A percentile compares a stretch with the other conserved stretches of the same genome.
These are phyloP conservation scores for Carex scoparia DNA, from an alignment of 176 grass and related monocot species.

Conservation along the genomic window DNA sequence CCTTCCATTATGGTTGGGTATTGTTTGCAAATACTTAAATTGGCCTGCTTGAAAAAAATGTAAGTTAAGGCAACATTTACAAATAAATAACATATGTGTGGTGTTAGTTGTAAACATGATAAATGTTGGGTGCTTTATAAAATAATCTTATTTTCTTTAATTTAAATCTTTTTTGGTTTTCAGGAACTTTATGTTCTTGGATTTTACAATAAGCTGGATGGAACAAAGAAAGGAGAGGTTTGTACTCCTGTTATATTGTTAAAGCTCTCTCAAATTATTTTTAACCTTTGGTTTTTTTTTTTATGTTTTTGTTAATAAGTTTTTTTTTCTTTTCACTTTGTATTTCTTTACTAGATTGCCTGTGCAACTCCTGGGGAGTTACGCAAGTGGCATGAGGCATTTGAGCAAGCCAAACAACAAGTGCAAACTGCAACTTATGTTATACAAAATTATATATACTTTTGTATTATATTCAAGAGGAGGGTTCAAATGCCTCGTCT, in stretches of 20 bases:
- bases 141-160: constrained; percentile 7
- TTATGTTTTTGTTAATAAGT: neutral
- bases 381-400: constrained; percentile 81
- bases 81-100: neutral
- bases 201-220: constrained; percentile 66
- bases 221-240: constrained; percentile 96
- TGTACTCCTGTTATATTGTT: constrained; percentile 8
- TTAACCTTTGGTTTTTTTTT: neutral
- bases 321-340: neutral
- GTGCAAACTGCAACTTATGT: constrained; percentile 28
- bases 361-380: constrained; percentile 55
- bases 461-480: neutral
- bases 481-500: too few species aligned
- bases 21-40: neutral
- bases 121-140: neutral
- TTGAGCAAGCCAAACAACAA: constrained; percentile 85
- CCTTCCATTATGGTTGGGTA: neutral
- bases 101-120: constrained; percentile 2
- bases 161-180: constrained; percentile 18
- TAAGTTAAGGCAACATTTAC: neutral
- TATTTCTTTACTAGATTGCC: constrained; percentile 61
- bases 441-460: neutral
- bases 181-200: constrained; percentile 71
- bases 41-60: neutral
- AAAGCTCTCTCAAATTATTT: constrained; percentile 10